Base-by-base conservation (phyloP, 2,329 filamentous ascomycete genomes). In the Sporothrix phasma region DNA sequence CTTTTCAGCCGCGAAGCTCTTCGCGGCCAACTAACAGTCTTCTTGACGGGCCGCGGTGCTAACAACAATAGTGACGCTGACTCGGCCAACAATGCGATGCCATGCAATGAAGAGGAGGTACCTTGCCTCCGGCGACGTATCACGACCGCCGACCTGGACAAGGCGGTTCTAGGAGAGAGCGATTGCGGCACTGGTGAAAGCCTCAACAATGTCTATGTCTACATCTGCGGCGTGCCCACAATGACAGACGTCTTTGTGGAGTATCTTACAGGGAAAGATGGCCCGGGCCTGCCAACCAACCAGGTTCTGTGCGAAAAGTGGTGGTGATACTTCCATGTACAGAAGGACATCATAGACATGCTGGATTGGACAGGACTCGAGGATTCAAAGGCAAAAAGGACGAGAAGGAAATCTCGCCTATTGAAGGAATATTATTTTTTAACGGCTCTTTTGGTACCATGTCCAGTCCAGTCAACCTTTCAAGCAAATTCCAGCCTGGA, bases 171-270 rank as follows among this genome's bases (percentile, higher is more conserved):
- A 68, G 63, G 45, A 5, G 29, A n/a, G 8, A 19, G 37, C 17
- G 4, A 3, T 24, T 22, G 19, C 5, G 2, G 5, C 22, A 13
- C 5, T 19, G 5, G 26, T 8, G 29, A 45, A 17, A 26, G n/a
- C n/a, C 39, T 29, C 10, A n/a, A 29, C 22, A 51, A 62, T 3
- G 51, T 58, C 3, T 68, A 62, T 3, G 83, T 84, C 13, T 90
- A 89, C 72, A 74, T 90, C 0, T 90, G 88, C 70, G 88, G 88
- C 1, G 81, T 87, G 15, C 85, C 85, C 11, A 69, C 69, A 2
- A 90, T 90, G 87, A 89, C 86, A 1, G 88, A 90, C 71, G 78
- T 81, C 59, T 80, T 88, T 68, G 83, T 87, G 0, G 73, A 76
- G 22, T 74, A 80, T 22, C 69, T 83, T 8, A 77, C 73, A 3